Conservation (phyloP, 1,284 basidiomycete genomes). For the Ganoderma lucidum region DNA sequence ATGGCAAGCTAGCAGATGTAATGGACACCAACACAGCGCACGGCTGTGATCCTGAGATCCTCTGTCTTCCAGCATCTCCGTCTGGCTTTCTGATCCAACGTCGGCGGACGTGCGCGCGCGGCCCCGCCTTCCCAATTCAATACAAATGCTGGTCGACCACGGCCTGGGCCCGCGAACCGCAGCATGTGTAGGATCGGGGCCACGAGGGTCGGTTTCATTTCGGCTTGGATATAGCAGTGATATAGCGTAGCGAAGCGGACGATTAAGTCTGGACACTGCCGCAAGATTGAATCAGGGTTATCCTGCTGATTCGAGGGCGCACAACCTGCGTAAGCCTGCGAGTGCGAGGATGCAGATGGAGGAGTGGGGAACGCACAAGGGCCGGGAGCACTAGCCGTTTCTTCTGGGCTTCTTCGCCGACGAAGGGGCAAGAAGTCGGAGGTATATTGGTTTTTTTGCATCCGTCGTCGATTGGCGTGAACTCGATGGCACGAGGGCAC, state of each 20-base stretch:
- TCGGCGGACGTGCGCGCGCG: neutral
- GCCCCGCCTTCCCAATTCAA: neutral
- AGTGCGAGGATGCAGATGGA: too few species aligned
- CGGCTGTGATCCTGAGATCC: neutral
- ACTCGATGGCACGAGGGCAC: neutral
- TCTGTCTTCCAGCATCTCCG: slow-evolving; percentile 8
- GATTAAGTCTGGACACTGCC: too few species aligned
- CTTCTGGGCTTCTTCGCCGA: neutral
- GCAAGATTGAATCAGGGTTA: too few species aligned
- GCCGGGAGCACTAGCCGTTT: neutral
- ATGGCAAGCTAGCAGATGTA: neutral
- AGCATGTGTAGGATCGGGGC: neutral
- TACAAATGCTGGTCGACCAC: neutral
- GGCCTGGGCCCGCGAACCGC: neutral
- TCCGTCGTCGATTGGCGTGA: neutral
- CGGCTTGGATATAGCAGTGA: too few species aligned
- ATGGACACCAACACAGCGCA: neutral
- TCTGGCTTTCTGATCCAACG: slow-evolving; percentile 15
- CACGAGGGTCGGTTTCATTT: neutral
- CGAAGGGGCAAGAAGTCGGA: neutral
- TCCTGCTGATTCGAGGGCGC: too few species aligned
- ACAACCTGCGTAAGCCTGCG: too few species aligned
- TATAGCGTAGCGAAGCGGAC: too few species aligned
- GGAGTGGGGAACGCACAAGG: too few species aligned
- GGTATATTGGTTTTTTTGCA: neutral